A percentile compares a stretch with the other conserved stretches of the same genome.
Evolutionary conservation across 83 land plant species (phyloP).

Genomic region (Picea abies): DNA sequence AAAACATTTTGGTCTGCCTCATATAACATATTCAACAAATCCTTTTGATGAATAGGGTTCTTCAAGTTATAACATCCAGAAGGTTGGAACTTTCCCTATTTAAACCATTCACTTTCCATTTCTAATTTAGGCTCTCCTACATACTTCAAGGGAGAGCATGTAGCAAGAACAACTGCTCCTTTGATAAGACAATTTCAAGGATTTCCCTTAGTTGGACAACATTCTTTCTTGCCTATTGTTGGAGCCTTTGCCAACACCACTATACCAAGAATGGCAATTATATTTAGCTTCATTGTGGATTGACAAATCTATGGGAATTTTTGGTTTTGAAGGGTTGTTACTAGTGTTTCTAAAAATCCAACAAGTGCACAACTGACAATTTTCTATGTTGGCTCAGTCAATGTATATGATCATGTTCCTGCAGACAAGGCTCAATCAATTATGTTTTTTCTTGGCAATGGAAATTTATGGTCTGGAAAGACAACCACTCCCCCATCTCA

Average conservation of each 20-base stretch:
- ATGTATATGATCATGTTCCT: conserved; percentile 53
- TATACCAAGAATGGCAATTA: neutral
- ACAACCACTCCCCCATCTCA: conserved; percentile 12
- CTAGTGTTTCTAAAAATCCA: conserved; percentile 26
- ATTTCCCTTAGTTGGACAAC: conserved; percentile 7
- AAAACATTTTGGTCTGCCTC: conserved; percentile 1
- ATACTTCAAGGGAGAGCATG: conserved; percentile 24
- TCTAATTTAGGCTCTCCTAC: conserved; percentile 21
- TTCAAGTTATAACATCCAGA: conserved; percentile 17
- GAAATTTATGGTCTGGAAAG: conserved; percentile 16
- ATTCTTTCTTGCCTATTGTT: conserved; percentile 11
- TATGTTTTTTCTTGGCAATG: conserved; percentile 59
- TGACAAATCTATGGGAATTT: neutral
- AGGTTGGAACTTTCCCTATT: conserved; percentile 20
- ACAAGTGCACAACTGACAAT: conserved; percentile 60
- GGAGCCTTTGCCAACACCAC: neutral
- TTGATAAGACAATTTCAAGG: conserved; percentile 24
- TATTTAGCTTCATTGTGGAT: neutral
- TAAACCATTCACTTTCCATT: conserved; percentile 18
- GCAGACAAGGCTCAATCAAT: conserved; percentile 73
- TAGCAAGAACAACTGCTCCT: conserved; percentile 19
- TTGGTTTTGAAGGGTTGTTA: conserved; percentile 27
- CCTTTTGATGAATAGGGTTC: conserved; percentile 13
- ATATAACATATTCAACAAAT: conserved; percentile 23
- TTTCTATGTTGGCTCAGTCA: conserved; percentile 65